Evolutionary conservation across 2,329 filamentous ascomycete species (phyloP).

Genomic region (Botryotinia globosa): DNA sequence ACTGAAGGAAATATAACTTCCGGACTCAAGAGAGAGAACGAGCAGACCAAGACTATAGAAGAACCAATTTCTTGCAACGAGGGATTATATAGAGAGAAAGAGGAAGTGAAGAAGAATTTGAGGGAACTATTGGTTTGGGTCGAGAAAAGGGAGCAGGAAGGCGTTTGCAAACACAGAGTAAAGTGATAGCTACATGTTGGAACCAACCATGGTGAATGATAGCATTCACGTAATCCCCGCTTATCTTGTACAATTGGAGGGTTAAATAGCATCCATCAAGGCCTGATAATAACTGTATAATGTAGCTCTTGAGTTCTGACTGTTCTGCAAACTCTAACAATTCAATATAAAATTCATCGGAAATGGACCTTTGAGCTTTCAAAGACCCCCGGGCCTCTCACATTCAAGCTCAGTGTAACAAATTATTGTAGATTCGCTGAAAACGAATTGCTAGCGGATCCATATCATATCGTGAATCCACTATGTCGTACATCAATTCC

Average conservation of each 20-base stretch:
- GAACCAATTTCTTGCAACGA: not conserved
- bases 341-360: not conserved
- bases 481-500: not conserved
- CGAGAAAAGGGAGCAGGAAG: not conserved
- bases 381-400: no score
- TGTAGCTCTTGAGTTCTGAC: not conserved
- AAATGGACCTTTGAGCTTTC: not conserved
- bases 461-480: not conserved
- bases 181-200: not conserved
- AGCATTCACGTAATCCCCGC: not conserved
- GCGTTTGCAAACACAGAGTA: not conserved
- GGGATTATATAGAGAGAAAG: not conserved
- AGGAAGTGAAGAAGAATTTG: not conserved
- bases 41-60: not conserved
- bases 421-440: not conserved
- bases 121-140: not conserved
- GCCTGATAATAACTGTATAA: not conserved
- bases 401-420: not conserved
- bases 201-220: not conserved
- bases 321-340: not conserved
- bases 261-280: not conserved
- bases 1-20: not conserved
- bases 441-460: not conserved
- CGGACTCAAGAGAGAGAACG: not conserved
- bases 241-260: not conserved